Evolutionary conservation across 176 grass and related monocot genomes (phyloP).

Genomic region (Chrysopogon serrulatus): DNA sequence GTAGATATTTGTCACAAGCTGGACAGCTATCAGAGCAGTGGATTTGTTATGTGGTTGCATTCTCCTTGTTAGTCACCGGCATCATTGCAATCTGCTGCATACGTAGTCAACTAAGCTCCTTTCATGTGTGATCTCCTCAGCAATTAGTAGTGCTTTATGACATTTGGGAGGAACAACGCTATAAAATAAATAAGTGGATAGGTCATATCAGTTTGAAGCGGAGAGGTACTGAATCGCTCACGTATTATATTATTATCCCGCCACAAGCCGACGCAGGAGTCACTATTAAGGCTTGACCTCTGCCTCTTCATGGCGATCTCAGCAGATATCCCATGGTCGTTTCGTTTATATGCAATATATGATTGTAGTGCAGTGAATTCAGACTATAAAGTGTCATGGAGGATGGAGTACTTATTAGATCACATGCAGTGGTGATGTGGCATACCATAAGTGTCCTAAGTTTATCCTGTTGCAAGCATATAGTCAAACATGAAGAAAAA

Average conservation of each 20-base stretch:
- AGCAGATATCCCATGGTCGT: background rate
- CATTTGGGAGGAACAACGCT: background rate
- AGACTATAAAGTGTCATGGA: background rate
- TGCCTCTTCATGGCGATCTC: background rate
- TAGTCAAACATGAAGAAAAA: background rate
- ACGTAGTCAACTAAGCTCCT: background rate
- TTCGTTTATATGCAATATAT: background rate
- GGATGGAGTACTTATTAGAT: background rate
- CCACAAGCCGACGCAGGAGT: background rate
- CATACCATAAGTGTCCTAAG: background rate
- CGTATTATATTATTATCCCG: background rate
- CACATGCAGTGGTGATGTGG: background rate
- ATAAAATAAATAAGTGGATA: background rate
- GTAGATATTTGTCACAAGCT: background rate
- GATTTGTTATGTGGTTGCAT: background rate
- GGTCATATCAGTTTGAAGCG: background rate
- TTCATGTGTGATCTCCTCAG: background rate
- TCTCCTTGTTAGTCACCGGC: background rate
- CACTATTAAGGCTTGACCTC: background rate
- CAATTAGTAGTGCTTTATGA: background rate
- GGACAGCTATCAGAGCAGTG: background rate
- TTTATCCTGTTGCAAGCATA: background rate
- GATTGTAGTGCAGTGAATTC: background rate
- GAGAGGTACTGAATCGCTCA: background rate
- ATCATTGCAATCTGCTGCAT: background rate